Evolutionary conservation across 1,284 basidiomycete genomes (phyloP), one percentile per base, ranked within the genome.

Genomic region (Ganoderma leucocontextum): DNA sequence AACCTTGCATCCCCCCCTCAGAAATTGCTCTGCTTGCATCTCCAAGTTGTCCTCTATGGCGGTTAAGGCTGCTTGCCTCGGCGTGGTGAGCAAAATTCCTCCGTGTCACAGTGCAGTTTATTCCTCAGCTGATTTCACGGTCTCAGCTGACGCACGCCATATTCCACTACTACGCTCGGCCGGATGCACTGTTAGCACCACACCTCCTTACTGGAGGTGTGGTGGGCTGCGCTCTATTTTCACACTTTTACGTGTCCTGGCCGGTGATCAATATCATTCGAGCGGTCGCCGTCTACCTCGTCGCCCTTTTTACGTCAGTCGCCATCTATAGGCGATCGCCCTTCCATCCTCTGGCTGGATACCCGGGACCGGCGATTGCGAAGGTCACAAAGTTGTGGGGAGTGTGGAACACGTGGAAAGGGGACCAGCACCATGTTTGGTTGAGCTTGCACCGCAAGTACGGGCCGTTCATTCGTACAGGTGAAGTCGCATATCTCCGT

Each of bases 381-480:
- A 52, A 25, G 47, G 47, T 52, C 22, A 52, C 47, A 22, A 52
- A 52, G 47, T 9, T 25, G 12, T 52, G 47, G 47, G 47, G 47
- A 25, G 47, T 12, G 47, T 52, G 22, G 22, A 52, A 52, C 12
- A 25, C 53, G 1, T 41, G 58, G 58, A 39, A 33, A 0, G 58
- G 58, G 1, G 22, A 25, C 6, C 58, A 60, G 22, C 58, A 60
- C 41, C 58, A 1, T 36, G 58, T 60, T 6, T 60, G 29, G 29
- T n/a, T 60, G 22, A 17, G 22, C 36, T 12, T 60, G 35, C 58
- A 60, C 25, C 58, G 35, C 19, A 41, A 60, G 10, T 39, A 60
- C 17, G 58, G 58, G 33, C 58, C 58, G 19, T 60, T 60, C 12
- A 13, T 60, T 1, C 58, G 58, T 5, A 60, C 58, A 60, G 58